These are phyloP conservation scores for Bidens hawaiensis DNA, from an alignment of 140 eudicot genomes.

Conservation along the genomic window DNA sequence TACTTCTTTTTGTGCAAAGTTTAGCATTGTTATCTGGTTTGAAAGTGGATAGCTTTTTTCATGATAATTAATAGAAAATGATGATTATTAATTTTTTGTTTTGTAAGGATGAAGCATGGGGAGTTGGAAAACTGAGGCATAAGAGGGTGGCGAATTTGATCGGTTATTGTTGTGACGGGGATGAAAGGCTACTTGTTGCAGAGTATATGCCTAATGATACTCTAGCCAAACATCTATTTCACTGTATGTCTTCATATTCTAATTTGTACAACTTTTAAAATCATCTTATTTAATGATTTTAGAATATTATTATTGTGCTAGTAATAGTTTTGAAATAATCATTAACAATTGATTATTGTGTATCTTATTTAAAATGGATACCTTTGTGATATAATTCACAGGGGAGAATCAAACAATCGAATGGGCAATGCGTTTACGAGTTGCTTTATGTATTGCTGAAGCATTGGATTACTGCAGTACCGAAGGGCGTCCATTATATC, in stretches of 20 bases:
- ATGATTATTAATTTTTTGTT: background rate
- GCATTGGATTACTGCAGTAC: slow-evolving; percentile 85
- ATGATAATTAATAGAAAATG: background rate
- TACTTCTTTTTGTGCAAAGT: background rate
- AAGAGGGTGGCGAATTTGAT: slow-evolving; percentile 63
- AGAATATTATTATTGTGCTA: background rate
- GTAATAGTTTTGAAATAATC: background rate
- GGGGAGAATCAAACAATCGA: slow-evolving; percentile 99
- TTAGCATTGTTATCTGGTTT: background rate
- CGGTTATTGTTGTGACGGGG: slow-evolving; percentile 81
- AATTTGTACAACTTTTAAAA: too few species aligned
- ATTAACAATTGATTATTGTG: background rate
- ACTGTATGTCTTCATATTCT: slow-evolving; percentile 48
- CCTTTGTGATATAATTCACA: slow-evolving; percentile 22
- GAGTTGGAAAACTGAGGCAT: slow-evolving; percentile 68
- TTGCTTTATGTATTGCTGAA: slow-evolving; percentile 90
- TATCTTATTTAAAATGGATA: background rate
- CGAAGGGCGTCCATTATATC: slow-evolving; percentile 94
- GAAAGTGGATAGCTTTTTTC: background rate
- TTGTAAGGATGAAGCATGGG: slow-evolving; percentile 75
- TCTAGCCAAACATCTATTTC: slow-evolving; percentile 66
- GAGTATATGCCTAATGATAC: slow-evolving; percentile 81
- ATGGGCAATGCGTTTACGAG: slow-evolving; percentile 98
- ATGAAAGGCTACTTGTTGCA: slow-evolving; percentile 79
- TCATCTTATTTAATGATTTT: too few species aligned